phyloP scores from a whole-genome alignment of 1,284 basidiomycete species.

The Puccinia hordei region DNA sequence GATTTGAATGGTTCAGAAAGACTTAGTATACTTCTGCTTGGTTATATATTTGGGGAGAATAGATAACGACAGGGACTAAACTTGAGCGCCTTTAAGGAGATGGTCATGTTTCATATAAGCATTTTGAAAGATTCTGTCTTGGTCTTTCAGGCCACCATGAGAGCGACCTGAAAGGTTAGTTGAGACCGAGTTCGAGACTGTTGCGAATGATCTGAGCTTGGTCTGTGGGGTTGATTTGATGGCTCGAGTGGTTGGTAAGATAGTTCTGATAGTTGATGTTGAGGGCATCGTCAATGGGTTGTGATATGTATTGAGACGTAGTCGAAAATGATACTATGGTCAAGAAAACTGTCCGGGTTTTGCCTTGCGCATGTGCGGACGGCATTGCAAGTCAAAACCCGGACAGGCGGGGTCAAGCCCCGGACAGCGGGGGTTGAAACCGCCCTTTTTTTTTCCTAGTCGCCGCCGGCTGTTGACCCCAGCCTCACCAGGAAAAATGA shows the following conservation, averaged over 20 bases:
- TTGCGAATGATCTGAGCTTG: constrained; percentile 45
- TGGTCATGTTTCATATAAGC: constrained; percentile 80
- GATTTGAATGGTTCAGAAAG: not conserved
- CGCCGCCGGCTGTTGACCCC: no score
- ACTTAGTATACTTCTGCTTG: not conserved
- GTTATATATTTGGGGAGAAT: not conserved
- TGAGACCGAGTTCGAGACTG: constrained; percentile 49
- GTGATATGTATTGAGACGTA: no score
- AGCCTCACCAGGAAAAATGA: no score
- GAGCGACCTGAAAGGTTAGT: constrained; percentile 20
- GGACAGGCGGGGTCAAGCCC: no score
- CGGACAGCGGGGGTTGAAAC: no score
- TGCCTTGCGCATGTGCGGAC: no score
- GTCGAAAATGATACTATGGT: no score
- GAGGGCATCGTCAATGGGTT: not conserved
- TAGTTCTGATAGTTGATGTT: not conserved
- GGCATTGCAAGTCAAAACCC: no score
- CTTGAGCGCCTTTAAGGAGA: constrained; percentile 82
- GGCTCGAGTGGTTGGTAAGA: not conserved
- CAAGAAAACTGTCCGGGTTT: no score
- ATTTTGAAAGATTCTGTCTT: constrained; percentile 71
- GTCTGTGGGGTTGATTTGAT: constrained; percentile 5
- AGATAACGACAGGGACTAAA: constrained; percentile 58
- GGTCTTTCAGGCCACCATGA: constrained; percentile 77
- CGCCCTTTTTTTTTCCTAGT: no score